A percentile compares a stretch with the other conserved stretches of the same genome.
These are phyloP conservation scores for Hypseocharis bilobata DNA, from an alignment of 441 rosid species.

Conservation along the genomic window DNA sequence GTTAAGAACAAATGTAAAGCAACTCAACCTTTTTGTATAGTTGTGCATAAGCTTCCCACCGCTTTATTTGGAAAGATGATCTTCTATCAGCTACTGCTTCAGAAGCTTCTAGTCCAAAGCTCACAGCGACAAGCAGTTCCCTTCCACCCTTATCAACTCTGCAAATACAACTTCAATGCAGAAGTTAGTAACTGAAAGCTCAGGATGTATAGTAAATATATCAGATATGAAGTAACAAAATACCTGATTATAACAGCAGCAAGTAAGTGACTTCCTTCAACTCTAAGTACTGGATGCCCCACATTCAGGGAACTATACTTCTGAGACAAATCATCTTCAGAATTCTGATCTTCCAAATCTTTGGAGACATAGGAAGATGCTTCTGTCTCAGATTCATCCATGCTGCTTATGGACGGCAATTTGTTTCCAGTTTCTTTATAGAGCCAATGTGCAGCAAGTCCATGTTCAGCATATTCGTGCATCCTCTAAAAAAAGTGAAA, in stretches of 20 bases:
- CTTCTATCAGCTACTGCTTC: constrained; percentile 68
- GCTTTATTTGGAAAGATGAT: constrained; percentile 49
- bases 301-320: constrained; percentile 49
- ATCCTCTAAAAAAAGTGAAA: constrained; percentile 41
- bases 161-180: constrained; percentile 24
- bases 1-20: constrained; percentile 8
- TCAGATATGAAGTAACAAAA: constrained; percentile 8
- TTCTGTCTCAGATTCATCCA: constrained; percentile 43
- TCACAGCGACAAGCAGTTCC: constrained; percentile 71
- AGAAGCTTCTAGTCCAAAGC: constrained; percentile 61
- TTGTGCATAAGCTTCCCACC: constrained; percentile 70
- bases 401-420: constrained; percentile 29
- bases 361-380: constrained; percentile 33
- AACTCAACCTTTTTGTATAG: constrained; percentile 51
- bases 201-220: not conserved
- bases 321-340: constrained; percentile 35
- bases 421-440: constrained; percentile 58
- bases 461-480: constrained; percentile 76
- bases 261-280: constrained; percentile 62
- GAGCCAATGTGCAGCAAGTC: constrained; percentile 81
- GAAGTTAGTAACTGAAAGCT: constrained; percentile 7
- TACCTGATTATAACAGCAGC: constrained; percentile 66
- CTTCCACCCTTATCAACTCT: constrained; percentile 57
- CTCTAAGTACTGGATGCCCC: constrained; percentile 70
- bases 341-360: constrained; percentile 31